Evolutionary conservation across 805 yeast species (phyloP).

Genomic region (Pichia deserticola): DNA sequence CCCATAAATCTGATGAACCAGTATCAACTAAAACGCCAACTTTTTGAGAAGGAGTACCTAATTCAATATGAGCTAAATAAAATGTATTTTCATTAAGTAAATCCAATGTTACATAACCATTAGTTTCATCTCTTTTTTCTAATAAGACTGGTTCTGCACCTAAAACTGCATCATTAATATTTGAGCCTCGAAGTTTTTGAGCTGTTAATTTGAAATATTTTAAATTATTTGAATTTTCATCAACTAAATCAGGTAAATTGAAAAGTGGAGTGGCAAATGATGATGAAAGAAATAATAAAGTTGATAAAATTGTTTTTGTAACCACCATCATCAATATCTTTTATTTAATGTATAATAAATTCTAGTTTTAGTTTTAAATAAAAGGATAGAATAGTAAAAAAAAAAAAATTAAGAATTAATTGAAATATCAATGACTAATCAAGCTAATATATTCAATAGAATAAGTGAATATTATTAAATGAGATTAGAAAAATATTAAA

Average conservation of each 20-base stretch:
- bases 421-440: too few relatives aligned
- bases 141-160: constrained; percentile 15
- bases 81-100: constrained; percentile 36
- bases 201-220: constrained; percentile 18
- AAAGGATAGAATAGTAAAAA: too few relatives aligned
- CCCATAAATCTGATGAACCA: constrained; percentile 73
- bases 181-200: constrained; percentile 11
- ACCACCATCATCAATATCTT: not conserved
- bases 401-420: too few relatives aligned
- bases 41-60: constrained; percentile 54
- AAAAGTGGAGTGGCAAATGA: not conserved
- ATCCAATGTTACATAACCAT: constrained; percentile 25
- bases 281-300: not conserved
- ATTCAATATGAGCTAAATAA: constrained; percentile 36
- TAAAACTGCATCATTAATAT: constrained; percentile 1
- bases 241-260: not conserved
- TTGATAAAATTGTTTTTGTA: not conserved
- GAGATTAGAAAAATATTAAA: too few relatives aligned
- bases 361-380: too few relatives aligned
- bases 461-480: too few relatives aligned
- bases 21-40: constrained; percentile 59
- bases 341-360: too few relatives aligned
- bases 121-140: constrained; percentile 7
- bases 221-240: not conserved
- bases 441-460: too few relatives aligned